Evolutionary conservation across 768 basidiomycete genomes (phyloP).

Genomic region (Amanita muscaria): DNA sequence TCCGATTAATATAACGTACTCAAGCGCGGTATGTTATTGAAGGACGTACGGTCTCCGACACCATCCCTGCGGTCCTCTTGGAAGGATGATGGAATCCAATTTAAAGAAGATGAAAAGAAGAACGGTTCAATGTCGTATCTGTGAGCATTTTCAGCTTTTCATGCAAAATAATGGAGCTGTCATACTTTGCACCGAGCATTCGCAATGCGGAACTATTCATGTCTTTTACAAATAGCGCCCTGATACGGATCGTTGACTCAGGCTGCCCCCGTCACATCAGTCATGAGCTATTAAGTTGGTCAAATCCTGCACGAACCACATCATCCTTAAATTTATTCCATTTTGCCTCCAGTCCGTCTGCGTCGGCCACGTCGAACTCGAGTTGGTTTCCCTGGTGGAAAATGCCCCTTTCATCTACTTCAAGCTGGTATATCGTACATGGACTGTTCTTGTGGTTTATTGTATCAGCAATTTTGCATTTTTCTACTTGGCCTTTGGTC

Average conservation of each 20-base stretch:
- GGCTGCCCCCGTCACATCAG: constrained; percentile 3
- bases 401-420: constrained; percentile 29
- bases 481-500: constrained; percentile 36
- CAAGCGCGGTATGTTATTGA: no score
- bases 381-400: no score
- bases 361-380: no score
- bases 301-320: constrained; percentile 22
- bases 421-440: constrained; percentile 31
- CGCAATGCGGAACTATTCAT: constrained; percentile 44
- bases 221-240: constrained; percentile 44
- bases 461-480: constrained; percentile 30
- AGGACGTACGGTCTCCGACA: constrained; percentile 44
- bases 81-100: constrained; percentile 61
- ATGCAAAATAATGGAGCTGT: not conserved
- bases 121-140: constrained; percentile 58
- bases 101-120: constrained; percentile 56
- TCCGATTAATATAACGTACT: no score
- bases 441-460: constrained; percentile 19
- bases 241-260: constrained; percentile 32
- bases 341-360: constrained; percentile 15
- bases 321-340: constrained; percentile 28
- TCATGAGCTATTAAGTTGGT: not conserved
- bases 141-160: not conserved
- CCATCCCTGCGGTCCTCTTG: constrained; percentile 36
- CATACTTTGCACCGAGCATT: constrained; percentile 51